Evolutionary conservation across 768 basidiomycete species (phyloP).

Genomic region (Xerocomus potaroensis): DNA sequence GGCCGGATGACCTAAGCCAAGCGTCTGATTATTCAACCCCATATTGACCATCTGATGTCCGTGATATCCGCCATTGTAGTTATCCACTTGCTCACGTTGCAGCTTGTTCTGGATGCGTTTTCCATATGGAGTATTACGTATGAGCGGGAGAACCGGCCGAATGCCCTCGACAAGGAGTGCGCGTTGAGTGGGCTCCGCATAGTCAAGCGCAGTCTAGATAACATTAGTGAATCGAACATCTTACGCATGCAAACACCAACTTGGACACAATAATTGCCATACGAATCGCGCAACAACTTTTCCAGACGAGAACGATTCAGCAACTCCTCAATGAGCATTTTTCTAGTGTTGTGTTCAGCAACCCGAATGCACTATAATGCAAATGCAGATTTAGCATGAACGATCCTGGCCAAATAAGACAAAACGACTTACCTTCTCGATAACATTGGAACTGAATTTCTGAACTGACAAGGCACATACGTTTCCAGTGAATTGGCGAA

Average conservation of each 20-base stretch:
- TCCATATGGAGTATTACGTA: constrained; percentile 98
- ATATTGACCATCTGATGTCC: constrained; percentile 61
- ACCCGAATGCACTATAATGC: constrained; percentile 72
- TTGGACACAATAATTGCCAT: constrained; percentile 94
- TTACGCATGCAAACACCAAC: constrained; percentile 34
- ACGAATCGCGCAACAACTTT: constrained; percentile 93
- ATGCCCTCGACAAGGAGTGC: constrained; percentile 94
- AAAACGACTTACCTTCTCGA: constrained; percentile 69
- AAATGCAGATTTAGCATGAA: constrained; percentile 1
- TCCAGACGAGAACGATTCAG: constrained; percentile 92
- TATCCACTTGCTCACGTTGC: constrained; percentile 87
- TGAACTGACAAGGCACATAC: constrained; percentile 97
- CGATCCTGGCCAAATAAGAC: not conserved
- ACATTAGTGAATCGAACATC: constrained; percentile 14
- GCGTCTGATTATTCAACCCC: constrained; percentile 50
- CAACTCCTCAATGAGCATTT: constrained; percentile 91
- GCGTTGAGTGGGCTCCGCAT: constrained; percentile 92
- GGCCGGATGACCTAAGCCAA: constrained; percentile 39
- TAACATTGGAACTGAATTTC: constrained; percentile 99
- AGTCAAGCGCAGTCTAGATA: constrained; percentile 88
- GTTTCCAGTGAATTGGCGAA: constrained; percentile 96
- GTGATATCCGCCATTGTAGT: constrained; percentile 52
- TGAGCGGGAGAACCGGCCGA: constrained; percentile 95
- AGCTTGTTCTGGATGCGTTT: constrained; percentile 99
- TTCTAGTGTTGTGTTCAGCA: constrained; percentile 91